Base-by-base conservation (phyloP, 331 rosid genomes). In the Stylosanthes scabra region DNA sequence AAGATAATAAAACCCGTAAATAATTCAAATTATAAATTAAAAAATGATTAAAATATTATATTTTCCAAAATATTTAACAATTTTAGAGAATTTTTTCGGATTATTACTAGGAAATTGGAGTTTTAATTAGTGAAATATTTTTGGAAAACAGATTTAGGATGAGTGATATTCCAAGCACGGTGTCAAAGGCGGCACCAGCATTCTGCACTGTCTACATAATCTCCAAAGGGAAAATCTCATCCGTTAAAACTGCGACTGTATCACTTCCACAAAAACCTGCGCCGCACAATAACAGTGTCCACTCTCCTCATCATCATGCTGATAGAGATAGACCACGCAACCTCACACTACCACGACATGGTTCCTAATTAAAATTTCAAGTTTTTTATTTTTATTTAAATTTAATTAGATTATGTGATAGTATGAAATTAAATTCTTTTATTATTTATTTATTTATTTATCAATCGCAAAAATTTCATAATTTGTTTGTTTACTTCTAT, bases 141-240 rank as follows among this genome's bases (percentile, higher is more conserved):
- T 3, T 46, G 71, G 57, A 34, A 84, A 89, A 91, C 54, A 91
- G 95, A 86, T 91, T 93, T 72, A 93, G 86, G 42, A 52, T 82
- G 7, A 47, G 78, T 0, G 96, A 93, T 75, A 74, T 86, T 12
- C 88, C 96, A 28, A 85, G 85, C 63, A 7, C 8, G 0, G 98
- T 91, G 71, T 70, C 90, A 2, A 91, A 84, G 82, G 94, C 56
- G 8, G 89, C 90, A 20, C 96, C 98, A 2, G 61, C 83, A 7
- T 94, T 86, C 76, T 91, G 98, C 84, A 80, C 89, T 0, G 81
- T 94, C 39, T 91, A 94, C 71, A 74, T 66, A 39, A 84, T 91
- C 45, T 59, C 81, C 74, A 94, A 86, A 83, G 97, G 90, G 59
- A 94, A 88, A 70, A 81, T 88, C 55, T 50, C 84, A 11, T 14